These are phyloP conservation scores for Ambispora gerdemannii DNA, from an alignment of 192 early-diverging fungal genomes.

Conservation along the genomic window DNA sequence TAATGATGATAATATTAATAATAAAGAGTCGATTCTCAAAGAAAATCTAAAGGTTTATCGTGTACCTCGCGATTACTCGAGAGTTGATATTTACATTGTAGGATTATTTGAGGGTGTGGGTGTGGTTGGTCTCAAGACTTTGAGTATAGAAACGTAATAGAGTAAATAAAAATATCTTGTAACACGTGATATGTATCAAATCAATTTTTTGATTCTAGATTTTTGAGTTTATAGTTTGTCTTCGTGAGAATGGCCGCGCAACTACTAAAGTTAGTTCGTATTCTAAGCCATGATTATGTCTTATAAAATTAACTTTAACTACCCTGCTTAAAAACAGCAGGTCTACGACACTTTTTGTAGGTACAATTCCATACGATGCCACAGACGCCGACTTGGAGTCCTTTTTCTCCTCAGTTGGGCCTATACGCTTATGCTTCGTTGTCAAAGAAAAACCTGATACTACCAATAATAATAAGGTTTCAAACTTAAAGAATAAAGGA, in stretches of 20 bases:
- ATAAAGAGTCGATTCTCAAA: not conserved
- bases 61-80: not conserved
- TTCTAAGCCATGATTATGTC: too few species aligned
- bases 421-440: slow-evolving; percentile 86
- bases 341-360: slow-evolving; percentile 85
- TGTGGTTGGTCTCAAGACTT: not conserved
- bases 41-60: not conserved
- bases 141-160: not conserved
- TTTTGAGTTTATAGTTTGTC: too few species aligned
- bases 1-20: not conserved
- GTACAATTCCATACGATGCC: slow-evolving; percentile 79
- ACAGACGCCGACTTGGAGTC: slow-evolving; percentile 78
- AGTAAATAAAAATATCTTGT: too few species aligned
- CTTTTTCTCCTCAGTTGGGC: slow-evolving; percentile 88
- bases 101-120: not conserved
- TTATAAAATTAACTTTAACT: too few species aligned
- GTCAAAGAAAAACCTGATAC: slow-evolving; percentile 51
- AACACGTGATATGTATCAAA: too few species aligned
- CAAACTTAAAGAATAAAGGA: slow-evolving; percentile 63
- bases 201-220: too few species aligned
- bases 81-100: not conserved
- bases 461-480: slow-evolving; percentile 19
- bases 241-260: too few species aligned
- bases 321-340: too few species aligned
- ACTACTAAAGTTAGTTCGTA: too few species aligned